Evolutionary conservation across 192 early-diverging fungal genomes (phyloP), one percentile per base, ranked within the genome.

Genomic region (Martensiomyces pterosporus): DNA sequence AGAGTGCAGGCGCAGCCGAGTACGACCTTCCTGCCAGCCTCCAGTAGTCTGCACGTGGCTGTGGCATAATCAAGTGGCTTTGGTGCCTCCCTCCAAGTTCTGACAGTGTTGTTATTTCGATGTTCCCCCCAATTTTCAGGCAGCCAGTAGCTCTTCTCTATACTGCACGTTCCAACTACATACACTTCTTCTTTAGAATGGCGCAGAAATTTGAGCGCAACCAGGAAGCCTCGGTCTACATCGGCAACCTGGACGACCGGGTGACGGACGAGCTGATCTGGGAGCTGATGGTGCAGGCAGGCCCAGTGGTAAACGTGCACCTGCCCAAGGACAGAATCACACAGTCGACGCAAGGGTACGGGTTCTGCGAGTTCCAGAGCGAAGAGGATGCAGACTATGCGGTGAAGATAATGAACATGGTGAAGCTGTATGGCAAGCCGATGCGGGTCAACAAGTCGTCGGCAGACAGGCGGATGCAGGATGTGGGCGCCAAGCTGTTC

Each of bases 281-380:
- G 94, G 97, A 99, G 60, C 80, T 99, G 59, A 93, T 99, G 89
- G 83, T 97, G 41, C 97, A 99, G 65, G 93, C 89, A 8, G 97
- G 97, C 0, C 96, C 93, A 16, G 89, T 74, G 64, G 91, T 90
- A 5, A 93, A 92, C 60, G 92, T 96, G n/a, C 88, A 96, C 57
- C 58, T 99, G 47, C 97, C 97, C 23, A 97, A 95, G 70, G 97
- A 99, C 71, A 78, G 97, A 40, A 89, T 99, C 9, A 94, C 97
- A 16, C 89, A 92, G 72, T 79, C 78, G 35, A 86, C 93, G 65
- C 91, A 93, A 55, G 92, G 94, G 29, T 99, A 89, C 60, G 97
- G 91, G 13, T 99, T 99, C 68, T 88, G 85, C 42, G 94, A 97
- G 76, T 99, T 92, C 60, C 80, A 88, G 56, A 84, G 86, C 3